Evolutionary conservation across 306 rosid genomes (phyloP), one percentile per base, ranked within the genome.

Genomic region (Prunus fruticosa): DNA sequence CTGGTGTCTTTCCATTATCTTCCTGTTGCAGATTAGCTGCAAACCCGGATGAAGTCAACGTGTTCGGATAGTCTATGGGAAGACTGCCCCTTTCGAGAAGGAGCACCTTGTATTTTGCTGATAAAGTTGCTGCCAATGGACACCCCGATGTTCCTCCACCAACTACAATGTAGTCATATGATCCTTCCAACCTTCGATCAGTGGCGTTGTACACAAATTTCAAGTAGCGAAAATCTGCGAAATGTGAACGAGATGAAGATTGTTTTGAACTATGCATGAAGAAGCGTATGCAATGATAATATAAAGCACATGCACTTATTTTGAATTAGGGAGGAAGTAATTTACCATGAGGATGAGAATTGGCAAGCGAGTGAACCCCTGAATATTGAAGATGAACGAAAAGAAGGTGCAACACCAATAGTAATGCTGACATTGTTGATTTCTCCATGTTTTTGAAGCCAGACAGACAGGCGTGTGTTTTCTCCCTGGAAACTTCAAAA

Each of bases 61-160:
- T 20, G 61, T 20, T n/a, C 13, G 25, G 25, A 54, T 54, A 54
- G n/a, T 11, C 27, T n/a, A 3, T 54, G n/a, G 61, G 61, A 54
- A 54, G 12, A n/a, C 61, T 54, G 61, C 61, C 27, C 27, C 27
- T n/a, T n/a, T 54, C 61, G n/a, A 54, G 27, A 8, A 54, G 61
- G 14, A 77, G 75, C 23, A 77, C 69, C 1, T 41, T 34, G 78
- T 51, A 66, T 1, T 79, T 73, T 54, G 52, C 49, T 34, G 82
- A 79, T 23, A 79, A 72, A 30, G 82, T 73, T 64, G 80, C 58
- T 1, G 80, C 80, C 12, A 76, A 54, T 5, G 74, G 67, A 13
- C 74, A 76, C 12, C 80, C 67, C 1, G 82, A 41, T 0, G 82
- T 72, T 2, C 73, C 78, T 49, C 77, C 82, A 2, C 78, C 78